Evolutionary conservation across 352 stramenopile genomes (phyloP), one percentile per base, ranked within the genome.

Genomic region (Phytopythium sindhum): DNA sequence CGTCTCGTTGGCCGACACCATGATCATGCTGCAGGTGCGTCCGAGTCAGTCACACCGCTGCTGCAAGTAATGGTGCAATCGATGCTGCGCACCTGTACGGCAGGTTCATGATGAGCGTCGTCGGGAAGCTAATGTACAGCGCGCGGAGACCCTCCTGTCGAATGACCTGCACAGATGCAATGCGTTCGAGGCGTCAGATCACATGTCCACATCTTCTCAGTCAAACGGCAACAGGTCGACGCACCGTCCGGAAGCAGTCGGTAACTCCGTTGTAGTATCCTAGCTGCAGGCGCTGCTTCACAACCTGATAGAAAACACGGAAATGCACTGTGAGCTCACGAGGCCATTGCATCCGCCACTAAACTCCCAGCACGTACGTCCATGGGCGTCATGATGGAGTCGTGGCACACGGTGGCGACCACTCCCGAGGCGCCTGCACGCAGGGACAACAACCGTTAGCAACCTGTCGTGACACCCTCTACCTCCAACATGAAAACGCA

Each of bases 201-300:
- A 8, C 42, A 11, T 15, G 8, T 41, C 41, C 31, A 3, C 26
- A 39, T 10, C n/a, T 21, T 21, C n/a, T 21, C 9, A 52, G 21
- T 31, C 23, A 19, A 52, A 5, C 8, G 5, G n/a, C 0, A 2
- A 11, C 10, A 11, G 10, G 23, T 11, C 21, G 17, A 59, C 67
- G 33, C 77, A 92, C 83, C 70, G 77, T 88, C 53, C 87, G 77
- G 63, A 98, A 89, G 70, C 92, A 97, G 74, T 98, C 83, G 17
- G 67, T 53, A 23, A 98, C 85, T 66, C 95, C 96, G 37, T 77
- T 80, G 80, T 99, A 99, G 78, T 99, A 98, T 59, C 98, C 97
- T 66, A 99, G 88, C 79, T 99, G 98, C 69, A 99, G 81, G 35
- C 98, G 87, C 80, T 99, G 98, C 83, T 99, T 99, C 50, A 99